Conservation (phyloP, 2,329 filamentous ascomycete species). For the Pseudogymnoascus sp. region DNA sequence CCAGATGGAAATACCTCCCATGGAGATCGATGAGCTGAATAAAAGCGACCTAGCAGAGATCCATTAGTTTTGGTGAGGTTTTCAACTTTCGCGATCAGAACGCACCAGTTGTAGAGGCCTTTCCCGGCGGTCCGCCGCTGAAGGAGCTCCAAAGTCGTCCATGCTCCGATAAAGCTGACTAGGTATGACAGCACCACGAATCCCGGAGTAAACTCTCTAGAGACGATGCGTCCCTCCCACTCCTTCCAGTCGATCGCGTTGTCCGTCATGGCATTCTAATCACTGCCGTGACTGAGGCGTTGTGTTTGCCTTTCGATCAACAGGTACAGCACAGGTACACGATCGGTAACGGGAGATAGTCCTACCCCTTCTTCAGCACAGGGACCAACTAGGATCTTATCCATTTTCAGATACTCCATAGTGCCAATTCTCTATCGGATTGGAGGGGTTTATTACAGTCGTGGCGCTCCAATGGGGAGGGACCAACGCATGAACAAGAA, state of each 20-base stretch:
- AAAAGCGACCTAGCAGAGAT: slow-evolving; percentile 46
- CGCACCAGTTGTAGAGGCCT: slow-evolving; percentile 62
- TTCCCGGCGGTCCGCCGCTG: slow-evolving; percentile 64
- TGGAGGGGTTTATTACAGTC: neutral
- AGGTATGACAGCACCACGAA: slow-evolving; percentile 62
- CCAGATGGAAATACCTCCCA: slow-evolving; percentile 70
- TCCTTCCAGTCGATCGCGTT: slow-evolving; percentile 8
- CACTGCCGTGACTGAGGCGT: neutral
- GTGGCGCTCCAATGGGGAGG: neutral
- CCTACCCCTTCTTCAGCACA: neutral
- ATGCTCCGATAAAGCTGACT: slow-evolving; percentile 65
- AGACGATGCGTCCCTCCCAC: slow-evolving; percentile 35
- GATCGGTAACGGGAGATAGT: neutral
- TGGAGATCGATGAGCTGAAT: slow-evolving; percentile 54
- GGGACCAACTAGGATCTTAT: neutral
- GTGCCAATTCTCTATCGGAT: neutral
- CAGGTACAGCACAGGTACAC: neutral
- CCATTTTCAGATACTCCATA: neutral
- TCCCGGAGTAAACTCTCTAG: slow-evolving; percentile 44
- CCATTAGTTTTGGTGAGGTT: neutral
- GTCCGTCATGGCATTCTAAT: slow-evolving; percentile 8
- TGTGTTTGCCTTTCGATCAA: neutral
- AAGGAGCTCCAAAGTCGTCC: slow-evolving; percentile 73
- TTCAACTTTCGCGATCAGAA: slow-evolving; percentile 7
- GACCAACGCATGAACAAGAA: neutral